Percentiles rank a stretch among this genome's conserved stretches.
Conservation (phyloP, 2,329 filamentous ascomycete genomes). For the Beauveria rudraprayagi region DNA sequence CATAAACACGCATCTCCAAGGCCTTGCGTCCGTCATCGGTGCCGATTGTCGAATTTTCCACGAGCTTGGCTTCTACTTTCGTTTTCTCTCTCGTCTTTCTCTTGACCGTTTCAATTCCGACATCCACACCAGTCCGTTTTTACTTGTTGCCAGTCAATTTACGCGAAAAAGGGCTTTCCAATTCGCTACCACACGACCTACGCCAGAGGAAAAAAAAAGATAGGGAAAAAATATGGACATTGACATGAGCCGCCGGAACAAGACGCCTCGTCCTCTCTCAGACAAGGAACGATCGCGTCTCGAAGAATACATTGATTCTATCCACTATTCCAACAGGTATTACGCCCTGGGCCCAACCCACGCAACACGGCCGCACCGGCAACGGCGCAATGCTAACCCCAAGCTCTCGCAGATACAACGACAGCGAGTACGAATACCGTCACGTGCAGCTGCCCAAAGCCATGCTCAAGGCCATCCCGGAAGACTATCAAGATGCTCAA, state of each 20-base stretch:
- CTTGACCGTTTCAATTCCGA: neutral
- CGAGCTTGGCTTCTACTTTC: constrained; percentile 11
- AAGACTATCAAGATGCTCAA: constrained; percentile 82
- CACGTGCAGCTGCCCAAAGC: constrained; percentile 96
- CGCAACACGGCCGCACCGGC: constrained; percentile 1
- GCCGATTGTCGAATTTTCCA: neutral
- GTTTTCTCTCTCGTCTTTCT: constrained; percentile 1
- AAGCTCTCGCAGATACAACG: constrained; percentile 63
- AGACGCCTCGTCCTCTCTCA: constrained; percentile 69
- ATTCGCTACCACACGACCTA: neutral
- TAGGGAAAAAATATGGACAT: constrained; percentile 40
- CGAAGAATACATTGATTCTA: constrained; percentile 85
- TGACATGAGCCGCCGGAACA: constrained; percentile 79
- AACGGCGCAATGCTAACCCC: constrained; percentile 2
- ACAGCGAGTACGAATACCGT: constrained; percentile 89
- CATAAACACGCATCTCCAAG: constrained; percentile 4
- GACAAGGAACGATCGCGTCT: constrained; percentile 76
- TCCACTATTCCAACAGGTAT: constrained; percentile 89
- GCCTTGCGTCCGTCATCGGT: neutral
- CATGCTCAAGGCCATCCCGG: constrained; percentile 95
- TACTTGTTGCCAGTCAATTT: neutral
- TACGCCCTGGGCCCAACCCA: constrained; percentile 22
- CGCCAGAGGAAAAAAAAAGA: neutral
- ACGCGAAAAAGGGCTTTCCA: neutral
- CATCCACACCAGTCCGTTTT: neutral